Conservation (phyloP, 2,329 filamentous ascomycete genomes). For the Alternaria rosae region DNA sequence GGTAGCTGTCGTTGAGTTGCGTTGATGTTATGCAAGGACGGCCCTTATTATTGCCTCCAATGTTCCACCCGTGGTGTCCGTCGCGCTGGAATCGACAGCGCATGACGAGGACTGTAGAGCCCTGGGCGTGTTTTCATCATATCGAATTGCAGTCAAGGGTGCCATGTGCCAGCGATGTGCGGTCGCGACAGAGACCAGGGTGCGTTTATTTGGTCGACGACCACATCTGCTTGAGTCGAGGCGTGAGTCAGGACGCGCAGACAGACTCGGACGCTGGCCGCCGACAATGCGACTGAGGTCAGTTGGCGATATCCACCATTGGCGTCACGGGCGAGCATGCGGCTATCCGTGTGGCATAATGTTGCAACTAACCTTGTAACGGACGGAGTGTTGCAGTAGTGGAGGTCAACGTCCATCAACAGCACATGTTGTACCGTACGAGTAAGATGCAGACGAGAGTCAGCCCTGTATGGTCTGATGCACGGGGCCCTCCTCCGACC, state of each 20-base stretch:
- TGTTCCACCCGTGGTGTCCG: conserved; percentile 41
- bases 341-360: neutral
- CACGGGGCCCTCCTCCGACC: conserved; percentile 31
- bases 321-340: conserved; percentile 2
- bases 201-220: conserved; percentile 15
- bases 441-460: conserved; percentile 9
- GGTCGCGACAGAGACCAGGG: conserved; percentile 27
- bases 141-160: conserved; percentile 34
- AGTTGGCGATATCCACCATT: neutral
- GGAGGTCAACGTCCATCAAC: conserved; percentile 1
- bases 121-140: neutral
- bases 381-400: conserved; percentile 10
- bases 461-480: conserved; percentile 34
- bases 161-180: conserved; percentile 46
- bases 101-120: conserved; percentile 16
- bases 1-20: conserved; percentile 18
- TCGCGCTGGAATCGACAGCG: conserved; percentile 22
- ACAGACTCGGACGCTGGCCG: conserved; percentile 2
- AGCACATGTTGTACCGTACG: conserved; percentile 24
- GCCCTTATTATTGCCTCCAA: conserved; percentile 25
- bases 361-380: conserved; percentile 15
- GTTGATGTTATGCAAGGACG: conserved; percentile 37
- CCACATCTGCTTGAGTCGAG: conserved; percentile 10
- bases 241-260: conserved; percentile 14
- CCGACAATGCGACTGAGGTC: neutral